These are phyloP conservation scores for Barnettozyma populi DNA, from an alignment of 805 yeast species.

Conservation along the genomic window DNA sequence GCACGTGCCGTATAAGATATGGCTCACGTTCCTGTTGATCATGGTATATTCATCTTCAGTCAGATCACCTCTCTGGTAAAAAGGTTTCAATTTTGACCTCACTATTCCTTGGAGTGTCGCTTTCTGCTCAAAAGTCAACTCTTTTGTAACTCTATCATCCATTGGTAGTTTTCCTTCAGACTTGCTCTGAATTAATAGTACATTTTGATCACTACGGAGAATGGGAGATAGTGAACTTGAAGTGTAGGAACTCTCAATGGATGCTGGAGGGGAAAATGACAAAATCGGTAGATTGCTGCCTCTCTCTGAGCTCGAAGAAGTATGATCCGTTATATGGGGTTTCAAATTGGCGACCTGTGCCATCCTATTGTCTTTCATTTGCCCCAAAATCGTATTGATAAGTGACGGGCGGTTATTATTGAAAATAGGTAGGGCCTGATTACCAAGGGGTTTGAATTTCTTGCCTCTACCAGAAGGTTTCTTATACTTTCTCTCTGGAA, in stretches of 20 bases:
- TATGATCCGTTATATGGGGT: background rate
- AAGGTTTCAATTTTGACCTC: slow-evolving; percentile 44
- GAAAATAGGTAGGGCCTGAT: background rate
- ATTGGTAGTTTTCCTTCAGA: slow-evolving; percentile 9
- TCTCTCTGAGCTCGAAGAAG: background rate
- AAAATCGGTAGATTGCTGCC: background rate
- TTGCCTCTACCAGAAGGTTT: slow-evolving; percentile 17
- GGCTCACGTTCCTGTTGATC: slow-evolving; percentile 58
- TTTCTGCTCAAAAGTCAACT: slow-evolving; percentile 40
- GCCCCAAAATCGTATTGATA: slow-evolving; percentile 15
- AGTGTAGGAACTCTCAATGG: background rate
- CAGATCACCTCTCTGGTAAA: slow-evolving; percentile 34
- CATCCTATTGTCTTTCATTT: slow-evolving; percentile 17
- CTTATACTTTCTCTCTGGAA: slow-evolving; percentile 14
- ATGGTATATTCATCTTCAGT: slow-evolving; percentile 44
- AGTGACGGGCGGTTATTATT: slow-evolving; percentile 6
- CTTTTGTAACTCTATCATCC: slow-evolving; percentile 1
- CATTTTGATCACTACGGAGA: slow-evolving; percentile 1
- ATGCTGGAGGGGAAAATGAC: slow-evolving; percentile 10
- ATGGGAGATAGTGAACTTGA: slow-evolving; percentile 15
- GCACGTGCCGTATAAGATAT: slow-evolving; percentile 44
- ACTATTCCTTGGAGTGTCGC: slow-evolving; percentile 52
- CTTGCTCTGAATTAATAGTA: slow-evolving; percentile 1
- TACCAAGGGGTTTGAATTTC: background rate
- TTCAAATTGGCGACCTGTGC: background rate